Percentiles rank a stretch among this genome's conserved stretches.
Evolutionary conservation across 1,284 basidiomycete species (phyloP).

Genomic region (Mycosarcoma maydis): DNA sequence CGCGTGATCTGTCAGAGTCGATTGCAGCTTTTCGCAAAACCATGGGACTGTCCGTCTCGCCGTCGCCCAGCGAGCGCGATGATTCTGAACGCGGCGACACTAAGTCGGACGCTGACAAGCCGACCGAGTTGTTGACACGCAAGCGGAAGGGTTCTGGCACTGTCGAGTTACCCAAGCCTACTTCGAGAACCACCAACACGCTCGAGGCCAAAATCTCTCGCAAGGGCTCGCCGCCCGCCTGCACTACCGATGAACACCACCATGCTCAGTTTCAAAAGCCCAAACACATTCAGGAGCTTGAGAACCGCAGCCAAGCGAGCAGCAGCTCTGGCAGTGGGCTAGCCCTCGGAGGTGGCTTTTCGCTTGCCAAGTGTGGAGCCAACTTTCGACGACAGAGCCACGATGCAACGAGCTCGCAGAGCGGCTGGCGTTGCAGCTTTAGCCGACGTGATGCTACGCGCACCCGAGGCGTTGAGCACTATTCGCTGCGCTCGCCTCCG

Average conservation of each 20-base stretch:
- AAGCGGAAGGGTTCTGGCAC: conserved; percentile 30
- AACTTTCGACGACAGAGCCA: conserved; percentile 37
- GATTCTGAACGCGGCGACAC: conserved; percentile 8
- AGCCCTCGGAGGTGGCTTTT: conserved; percentile 45
- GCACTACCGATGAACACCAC: background rate
- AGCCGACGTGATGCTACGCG: conserved; percentile 10
- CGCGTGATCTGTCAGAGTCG: conserved; percentile 33
- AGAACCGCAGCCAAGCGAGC: conserved; percentile 8
- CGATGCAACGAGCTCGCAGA: conserved; percentile 2
- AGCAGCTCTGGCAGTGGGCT: conserved; percentile 20
- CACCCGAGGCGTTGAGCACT: conserved; percentile 5
- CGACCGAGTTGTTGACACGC: conserved; percentile 19
- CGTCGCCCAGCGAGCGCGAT: conserved; percentile 25
- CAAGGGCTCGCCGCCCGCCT: conserved; percentile 10
- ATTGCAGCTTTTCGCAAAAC: conserved; percentile 41
- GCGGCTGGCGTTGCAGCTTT: conserved; percentile 18
- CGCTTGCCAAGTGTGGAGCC: conserved; percentile 39
- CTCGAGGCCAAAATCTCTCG: conserved; percentile 22
- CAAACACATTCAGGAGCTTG: conserved; percentile 37
- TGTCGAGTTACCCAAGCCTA: conserved; percentile 24
- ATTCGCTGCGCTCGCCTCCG: conserved; percentile 28
- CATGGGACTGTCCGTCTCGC: conserved; percentile 43
- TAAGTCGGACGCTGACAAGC: conserved; percentile 11
- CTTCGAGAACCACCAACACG: conserved; percentile 20
- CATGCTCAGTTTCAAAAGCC: conserved; percentile 18